Base-by-base conservation (phyloP, 2,329 filamentous ascomycete genomes). In the Monilinia aucupariae region DNA sequence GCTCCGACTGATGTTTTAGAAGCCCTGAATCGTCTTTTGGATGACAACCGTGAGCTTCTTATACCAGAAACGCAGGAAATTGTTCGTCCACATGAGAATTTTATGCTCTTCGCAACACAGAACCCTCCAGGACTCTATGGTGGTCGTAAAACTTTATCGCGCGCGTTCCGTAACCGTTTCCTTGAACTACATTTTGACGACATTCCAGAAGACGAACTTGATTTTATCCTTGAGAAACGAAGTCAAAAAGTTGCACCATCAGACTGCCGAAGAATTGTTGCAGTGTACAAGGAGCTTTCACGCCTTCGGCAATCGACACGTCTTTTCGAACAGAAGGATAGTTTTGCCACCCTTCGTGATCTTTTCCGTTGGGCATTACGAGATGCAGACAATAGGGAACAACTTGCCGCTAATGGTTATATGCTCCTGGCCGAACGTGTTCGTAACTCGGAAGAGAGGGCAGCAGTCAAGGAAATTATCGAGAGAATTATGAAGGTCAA, bases 21-120 rank as follows among this genome's bases (percentile, higher is more conserved):
- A 77, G 94, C 94, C 0, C 80, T 99, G 47, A 99, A 99, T 75
- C 88, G 94, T 70, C 82, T 99, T 0, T 80, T 99, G 0, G 94
- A 99, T 70, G 94, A 99, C 72, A 99, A 99, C 70, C 83, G 94
- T 64, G 94, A 99, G 75, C 83, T 99, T 4, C 82, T 99, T 30
- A 92, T 99, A 41, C 93, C 96, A 0, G 94, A 99, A 75, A 97
- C 94, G 0, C 94, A 99, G 75, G 92, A 99, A 74, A 81, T 96
- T 43, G 89, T 99, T 48, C 88, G 87, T 39, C 96, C 94, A 0
- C 92, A 99, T 68, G 86, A 91, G 37, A 92, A 96, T 70, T 99
- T 99, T 75, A 96, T 97, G 85, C 84, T 99, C 0, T 99, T 99
- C 72, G 94, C 94, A 1, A 99, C 94, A 0, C 94, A 99, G 73